A percentile compares a stretch with the other conserved stretches of the same genome.
These are phyloP conservation scores for Hirsutella rhossiliensis DNA, from an alignment of 2,329 filamentous ascomycete species.

Conservation along the genomic window DNA sequence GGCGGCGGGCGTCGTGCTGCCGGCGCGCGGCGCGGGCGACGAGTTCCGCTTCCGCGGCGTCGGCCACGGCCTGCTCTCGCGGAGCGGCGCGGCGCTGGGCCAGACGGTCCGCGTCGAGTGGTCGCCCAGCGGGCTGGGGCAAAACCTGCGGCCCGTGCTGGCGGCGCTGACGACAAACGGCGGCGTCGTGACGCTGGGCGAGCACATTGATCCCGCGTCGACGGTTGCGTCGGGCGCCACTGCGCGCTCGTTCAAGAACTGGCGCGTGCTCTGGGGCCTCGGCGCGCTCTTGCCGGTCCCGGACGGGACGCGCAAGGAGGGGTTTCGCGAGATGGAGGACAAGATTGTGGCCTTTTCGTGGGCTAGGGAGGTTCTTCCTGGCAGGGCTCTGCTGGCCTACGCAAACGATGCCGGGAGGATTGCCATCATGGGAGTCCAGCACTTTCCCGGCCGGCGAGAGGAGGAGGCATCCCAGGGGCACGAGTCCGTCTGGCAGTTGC, in stretches of 20 bases:
- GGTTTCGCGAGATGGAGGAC: constrained; percentile 26
- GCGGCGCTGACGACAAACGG: constrained; percentile 38
- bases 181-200: constrained; percentile 37
- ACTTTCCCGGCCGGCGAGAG: constrained; percentile 8
- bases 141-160: constrained; percentile 39
- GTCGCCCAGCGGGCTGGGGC: constrained; percentile 47
- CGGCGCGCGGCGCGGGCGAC: constrained; percentile 10
- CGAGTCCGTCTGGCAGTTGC: constrained; percentile 34
- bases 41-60: constrained; percentile 26
- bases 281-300: constrained; percentile 40
- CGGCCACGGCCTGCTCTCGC: constrained; percentile 32
- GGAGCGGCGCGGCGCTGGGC: constrained; percentile 37
- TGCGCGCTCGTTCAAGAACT: constrained; percentile 31
- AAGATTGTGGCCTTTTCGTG: constrained; percentile 40
- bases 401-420: constrained; percentile 37
- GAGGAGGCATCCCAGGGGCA: constrained; percentile 8
- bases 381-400: constrained; percentile 37
- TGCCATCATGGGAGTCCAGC: constrained; percentile 36
- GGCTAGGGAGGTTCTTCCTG: constrained; percentile 29
- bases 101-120: constrained; percentile 42
- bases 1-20: constrained; percentile 22
- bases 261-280: constrained; percentile 44
- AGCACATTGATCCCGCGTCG: constrained; percentile 22
- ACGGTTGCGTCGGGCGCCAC: constrained; percentile 17
- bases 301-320: constrained; percentile 18